Evolutionary conservation across 768 basidiomycete species (phyloP).

Genomic region (Amanita fuliginea): DNA sequence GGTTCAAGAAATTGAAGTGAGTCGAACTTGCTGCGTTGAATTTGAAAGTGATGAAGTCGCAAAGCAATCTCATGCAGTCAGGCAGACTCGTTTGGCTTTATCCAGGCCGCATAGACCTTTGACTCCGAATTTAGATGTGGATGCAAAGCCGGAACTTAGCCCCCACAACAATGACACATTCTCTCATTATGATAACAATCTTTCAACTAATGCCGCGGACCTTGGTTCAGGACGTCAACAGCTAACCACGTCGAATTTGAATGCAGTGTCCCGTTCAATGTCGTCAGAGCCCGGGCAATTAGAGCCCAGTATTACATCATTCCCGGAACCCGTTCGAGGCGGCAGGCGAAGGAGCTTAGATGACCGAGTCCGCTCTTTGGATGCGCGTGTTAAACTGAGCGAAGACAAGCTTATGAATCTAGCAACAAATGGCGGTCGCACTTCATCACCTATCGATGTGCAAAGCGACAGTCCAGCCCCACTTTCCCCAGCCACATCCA

Average conservation of each 20-base stretch:
- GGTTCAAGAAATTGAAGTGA: constrained; percentile 31
- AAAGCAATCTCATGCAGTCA: constrained; percentile 6
- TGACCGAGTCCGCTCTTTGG: constrained; percentile 31
- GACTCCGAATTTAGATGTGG: not conserved
- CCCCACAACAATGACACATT: constrained; percentile 28
- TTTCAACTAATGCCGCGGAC: constrained; percentile 8
- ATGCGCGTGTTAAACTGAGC: constrained; percentile 23
- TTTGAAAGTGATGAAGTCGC: constrained; percentile 2
- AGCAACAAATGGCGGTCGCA: constrained; percentile 8
- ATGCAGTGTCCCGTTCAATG: not conserved
- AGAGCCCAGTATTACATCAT: constrained; percentile 25
- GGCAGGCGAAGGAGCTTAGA: constrained; percentile 32
- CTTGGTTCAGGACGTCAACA: constrained; percentile 8
- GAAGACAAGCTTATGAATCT: constrained; percentile 6
- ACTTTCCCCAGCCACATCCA: not conserved
- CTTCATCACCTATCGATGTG: constrained; percentile 6
- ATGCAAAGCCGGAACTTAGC: constrained; percentile 18
- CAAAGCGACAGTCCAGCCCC: constrained; percentile 12
- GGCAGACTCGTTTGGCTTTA: constrained; percentile 7
- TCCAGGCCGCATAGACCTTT: constrained; percentile 5
- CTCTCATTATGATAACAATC: constrained; percentile 14
- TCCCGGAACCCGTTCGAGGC: constrained; percentile 13
- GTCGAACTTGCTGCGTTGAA: constrained; percentile 13
- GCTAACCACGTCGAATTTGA: constrained; percentile 18
- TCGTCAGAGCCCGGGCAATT: constrained; percentile 11